A percentile compares a stretch with the other conserved stretches of the same genome.
Conservation (phyloP, 768 basidiomycete species). For the Termitomyces sp. region DNA sequence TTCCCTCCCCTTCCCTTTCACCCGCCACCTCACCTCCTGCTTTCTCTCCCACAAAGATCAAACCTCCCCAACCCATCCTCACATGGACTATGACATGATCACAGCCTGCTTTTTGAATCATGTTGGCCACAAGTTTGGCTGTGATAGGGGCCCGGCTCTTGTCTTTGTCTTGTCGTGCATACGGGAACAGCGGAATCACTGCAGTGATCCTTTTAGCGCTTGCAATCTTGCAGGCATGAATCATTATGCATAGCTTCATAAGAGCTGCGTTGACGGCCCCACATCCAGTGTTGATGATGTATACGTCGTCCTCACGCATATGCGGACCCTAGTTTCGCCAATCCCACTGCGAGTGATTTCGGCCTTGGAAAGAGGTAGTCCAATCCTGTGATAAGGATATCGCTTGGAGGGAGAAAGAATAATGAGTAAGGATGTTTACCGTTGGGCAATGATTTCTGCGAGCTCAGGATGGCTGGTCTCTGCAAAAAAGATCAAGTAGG, state of each 20-base stretch:
- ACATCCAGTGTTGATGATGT: constrained; percentile 94
- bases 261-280: constrained; percentile 86
- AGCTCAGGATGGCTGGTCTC: constrained; percentile 95
- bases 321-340: constrained; percentile 88
- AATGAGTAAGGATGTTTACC: constrained; percentile 43
- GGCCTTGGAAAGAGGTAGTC: constrained; percentile 81
- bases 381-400: constrained; percentile 54
- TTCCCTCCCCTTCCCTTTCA: too few species aligned
- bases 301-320: constrained; percentile 99
- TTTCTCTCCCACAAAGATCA: too few species aligned
- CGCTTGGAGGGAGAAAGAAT: constrained; percentile 14
- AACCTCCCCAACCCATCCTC: too few species aligned
- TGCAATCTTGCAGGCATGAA: constrained; percentile 99
- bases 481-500: constrained; percentile 22
- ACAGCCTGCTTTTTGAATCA: constrained; percentile 88
- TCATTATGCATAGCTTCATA: constrained; percentile 99
- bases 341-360: constrained; percentile 85
- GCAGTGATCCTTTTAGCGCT: constrained; percentile 97
- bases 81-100: constrained; percentile 98
- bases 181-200: constrained; percentile 96
- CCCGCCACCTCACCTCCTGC: too few species aligned
- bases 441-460: constrained; percentile 87
- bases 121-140: constrained; percentile 97
- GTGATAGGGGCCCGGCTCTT: constrained; percentile 97
- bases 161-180: constrained; percentile 98